Conservation (phyloP, 2,329 filamentous ascomycete genomes). For the Chaetomiaceae sp. region DNA sequence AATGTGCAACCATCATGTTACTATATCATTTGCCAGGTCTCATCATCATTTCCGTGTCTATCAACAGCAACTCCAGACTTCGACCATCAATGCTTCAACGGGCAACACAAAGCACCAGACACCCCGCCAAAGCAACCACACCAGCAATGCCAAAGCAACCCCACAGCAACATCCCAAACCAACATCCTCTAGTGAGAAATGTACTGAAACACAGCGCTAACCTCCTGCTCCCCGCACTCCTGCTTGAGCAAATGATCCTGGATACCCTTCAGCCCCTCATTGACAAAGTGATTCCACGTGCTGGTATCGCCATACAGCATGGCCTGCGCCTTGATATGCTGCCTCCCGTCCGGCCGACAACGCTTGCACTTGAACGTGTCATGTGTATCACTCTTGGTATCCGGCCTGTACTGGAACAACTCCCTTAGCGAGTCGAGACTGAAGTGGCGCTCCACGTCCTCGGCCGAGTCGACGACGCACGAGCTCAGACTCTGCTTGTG, state of each 20-base stretch:
- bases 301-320: conserved; percentile 98
- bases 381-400: conserved; percentile 88
- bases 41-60: neutral
- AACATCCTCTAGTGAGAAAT: conserved; percentile 67
- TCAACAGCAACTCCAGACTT: neutral
- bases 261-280: conserved; percentile 72
- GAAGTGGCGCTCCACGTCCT: conserved; percentile 97
- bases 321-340: conserved; percentile 84
- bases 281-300: conserved; percentile 98
- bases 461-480: conserved; percentile 91
- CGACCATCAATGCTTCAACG: neutral
- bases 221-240: conserved; percentile 71
- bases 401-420: conserved; percentile 84
- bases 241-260: conserved; percentile 89
- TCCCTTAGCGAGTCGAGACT: conserved; percentile 85
- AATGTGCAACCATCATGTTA: neutral
- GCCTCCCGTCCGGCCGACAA: conserved; percentile 81
- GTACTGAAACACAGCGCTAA: conserved; percentile 97
- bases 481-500: conserved; percentile 97
- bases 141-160: neutral
- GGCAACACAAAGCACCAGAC: neutral
- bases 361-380: conserved; percentile 98
- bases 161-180: neutral
- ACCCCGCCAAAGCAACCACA: neutral
- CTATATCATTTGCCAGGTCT: no score